Conservation (phyloP, 768 basidiomycete species). For the Pleurotus citrinopileatus region DNA sequence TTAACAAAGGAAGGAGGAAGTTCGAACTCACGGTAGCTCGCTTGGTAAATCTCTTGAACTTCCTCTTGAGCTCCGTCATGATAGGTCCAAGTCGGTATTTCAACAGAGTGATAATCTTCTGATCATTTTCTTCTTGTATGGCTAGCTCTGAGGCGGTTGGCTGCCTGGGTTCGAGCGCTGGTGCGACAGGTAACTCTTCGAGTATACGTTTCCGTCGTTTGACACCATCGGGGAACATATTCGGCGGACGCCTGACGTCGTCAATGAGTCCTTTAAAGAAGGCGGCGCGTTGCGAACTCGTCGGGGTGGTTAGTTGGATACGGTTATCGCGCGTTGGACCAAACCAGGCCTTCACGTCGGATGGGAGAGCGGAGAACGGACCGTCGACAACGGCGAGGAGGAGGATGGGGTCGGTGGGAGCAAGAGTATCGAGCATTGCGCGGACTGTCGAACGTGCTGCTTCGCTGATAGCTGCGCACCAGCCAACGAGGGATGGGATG, state of each 20-base stretch:
- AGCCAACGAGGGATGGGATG: slow-evolving; percentile 83
- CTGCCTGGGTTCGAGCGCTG: slow-evolving; percentile 82
- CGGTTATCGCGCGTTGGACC: slow-evolving; percentile 75
- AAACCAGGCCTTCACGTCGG: slow-evolving; percentile 90
- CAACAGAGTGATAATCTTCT: slow-evolving; percentile 71
- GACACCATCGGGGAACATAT: slow-evolving; percentile 85
- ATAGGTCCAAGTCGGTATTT: slow-evolving; percentile 92
- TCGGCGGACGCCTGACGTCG: slow-evolving; percentile 74
- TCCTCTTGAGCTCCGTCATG: slow-evolving; percentile 84
- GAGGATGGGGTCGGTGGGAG: slow-evolving; percentile 92
- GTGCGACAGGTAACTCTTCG: slow-evolving; percentile 84
- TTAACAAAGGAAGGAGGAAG: neutral
- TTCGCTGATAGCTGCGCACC: slow-evolving; percentile 85
- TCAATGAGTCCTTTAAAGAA: slow-evolving; percentile 79
- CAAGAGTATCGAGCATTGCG: slow-evolving; percentile 87
- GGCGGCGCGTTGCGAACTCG: slow-evolving; percentile 48
- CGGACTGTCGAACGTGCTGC: slow-evolving; percentile 81
- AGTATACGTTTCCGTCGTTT: slow-evolving; percentile 80
- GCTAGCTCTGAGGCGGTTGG: slow-evolving; percentile 82
- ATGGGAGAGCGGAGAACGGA: slow-evolving; percentile 60
- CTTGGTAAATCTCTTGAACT: slow-evolving; percentile 89
- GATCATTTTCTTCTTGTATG: slow-evolving; percentile 79
- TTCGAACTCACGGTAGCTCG: slow-evolving; percentile 58
- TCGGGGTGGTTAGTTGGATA: slow-evolving; percentile 57
- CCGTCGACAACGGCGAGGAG: slow-evolving; percentile 89